Evolutionary conservation across 768 basidiomycete species (phyloP), one percentile per base, ranked within the genome.

Genomic region (Gymnopilus dilepis): DNA sequence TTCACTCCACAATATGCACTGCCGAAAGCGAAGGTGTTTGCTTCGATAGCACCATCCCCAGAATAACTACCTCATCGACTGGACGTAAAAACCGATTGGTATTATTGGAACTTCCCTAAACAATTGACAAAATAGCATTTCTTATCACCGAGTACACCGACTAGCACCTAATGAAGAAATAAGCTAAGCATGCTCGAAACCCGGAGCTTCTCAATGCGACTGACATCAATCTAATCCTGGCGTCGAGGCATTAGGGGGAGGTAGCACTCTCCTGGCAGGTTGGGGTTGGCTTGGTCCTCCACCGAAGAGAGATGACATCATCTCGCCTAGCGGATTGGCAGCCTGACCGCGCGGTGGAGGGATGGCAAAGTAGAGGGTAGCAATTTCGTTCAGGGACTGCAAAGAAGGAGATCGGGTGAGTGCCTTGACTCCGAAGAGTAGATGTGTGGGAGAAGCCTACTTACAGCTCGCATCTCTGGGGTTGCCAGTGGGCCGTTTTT

Each of bases 221-320:
- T 51, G 24, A 60, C 33, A 60, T 67, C 72, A 86, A 67, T 86
- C 84, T 59, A 86, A 70, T n/a, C 80, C 83, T 6, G 78, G 68
- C 15, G 76, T 65, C 21, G 65, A 61, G 15, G 73, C 65, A 21
- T 72, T 69, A 12, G 79, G 74, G 37, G 84, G 84, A n/a, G 80
- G 68, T 55, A 86, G 67, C n/a, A 80, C 70, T 57, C 83, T 78
- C 62, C 82, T 76, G 13, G 76, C 62, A 3, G 78, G 73, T 53
- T 76, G 75, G 4, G 71, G 56, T 28, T 79, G 73, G 9, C 79
- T 67, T 1, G 83, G 83, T 6, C 93, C 93, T 28, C 95, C 95
- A 26, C 95, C 95, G 60, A 99, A 90, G 72, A 98, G 78, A 4
- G 89, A 88, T 4, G 94, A 92, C 75, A 99, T 77, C 83, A 98